Conservation (phyloP, 163 green algal species). For the Dunaliella salina region DNA sequence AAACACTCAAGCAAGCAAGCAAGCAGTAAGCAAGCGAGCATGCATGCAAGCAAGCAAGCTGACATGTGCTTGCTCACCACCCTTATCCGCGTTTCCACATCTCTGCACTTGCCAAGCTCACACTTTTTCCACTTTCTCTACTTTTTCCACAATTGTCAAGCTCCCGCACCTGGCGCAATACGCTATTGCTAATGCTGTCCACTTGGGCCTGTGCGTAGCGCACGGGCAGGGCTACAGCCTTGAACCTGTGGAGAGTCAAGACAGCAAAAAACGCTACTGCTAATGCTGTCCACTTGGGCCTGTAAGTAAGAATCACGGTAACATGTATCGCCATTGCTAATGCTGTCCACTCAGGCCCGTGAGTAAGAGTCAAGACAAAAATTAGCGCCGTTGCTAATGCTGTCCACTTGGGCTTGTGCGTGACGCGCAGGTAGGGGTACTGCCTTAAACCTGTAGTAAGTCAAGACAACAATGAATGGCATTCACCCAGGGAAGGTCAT, state of each 20-base stretch:
- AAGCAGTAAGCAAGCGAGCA: too few relatives aligned
- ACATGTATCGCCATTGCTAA: not conserved
- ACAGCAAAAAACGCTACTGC: not conserved
- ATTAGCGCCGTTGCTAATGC: not conserved
- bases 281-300: not conserved
- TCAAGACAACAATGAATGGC: not conserved
- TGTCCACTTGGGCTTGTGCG: not conserved
- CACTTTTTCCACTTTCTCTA: too few relatives aligned
- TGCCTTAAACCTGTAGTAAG: not conserved
- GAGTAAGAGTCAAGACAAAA: too few relatives aligned
- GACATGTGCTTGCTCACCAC: too few relatives aligned
- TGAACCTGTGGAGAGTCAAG: not conserved
- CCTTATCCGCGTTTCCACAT: too few relatives aligned
- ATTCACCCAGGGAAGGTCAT: too few relatives aligned
- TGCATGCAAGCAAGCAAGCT: too few relatives aligned
- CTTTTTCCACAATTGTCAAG: too few relatives aligned
- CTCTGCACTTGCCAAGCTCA: too few relatives aligned
- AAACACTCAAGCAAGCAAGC: too few relatives aligned
- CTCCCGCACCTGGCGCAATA: not conserved
- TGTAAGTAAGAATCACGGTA: too few relatives aligned
- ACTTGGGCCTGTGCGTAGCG: not conserved
- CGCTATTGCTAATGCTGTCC: not conserved
- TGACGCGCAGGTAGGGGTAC: not conserved
- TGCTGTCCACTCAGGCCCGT: not conserved
- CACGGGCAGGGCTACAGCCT: not conserved